A percentile compares a stretch with the other conserved stretches of the same genome.
Evolutionary conservation across 305 asterid genomes (phyloP).

Genomic region (Plantago coronopus): DNA sequence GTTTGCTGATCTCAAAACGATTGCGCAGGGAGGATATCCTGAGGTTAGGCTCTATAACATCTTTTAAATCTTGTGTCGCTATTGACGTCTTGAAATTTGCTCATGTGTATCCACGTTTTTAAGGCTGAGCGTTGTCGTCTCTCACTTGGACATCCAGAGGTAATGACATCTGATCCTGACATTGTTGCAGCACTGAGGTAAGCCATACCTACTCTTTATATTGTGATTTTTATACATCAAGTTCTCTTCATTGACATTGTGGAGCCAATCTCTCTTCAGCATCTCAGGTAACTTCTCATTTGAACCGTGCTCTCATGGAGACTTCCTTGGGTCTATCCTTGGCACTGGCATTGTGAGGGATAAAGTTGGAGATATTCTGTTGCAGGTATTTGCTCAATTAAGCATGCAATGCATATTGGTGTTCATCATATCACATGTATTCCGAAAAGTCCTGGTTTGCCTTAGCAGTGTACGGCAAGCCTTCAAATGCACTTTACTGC

Average conservation of each 20-base stretch:
- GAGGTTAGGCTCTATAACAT: constrained; percentile 49
- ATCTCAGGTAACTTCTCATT: constrained; percentile 82
- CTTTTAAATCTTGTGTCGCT: background rate
- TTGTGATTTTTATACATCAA: constrained; percentile 2
- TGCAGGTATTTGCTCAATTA: constrained; percentile 51
- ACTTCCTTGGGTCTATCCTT: constrained; percentile 90
- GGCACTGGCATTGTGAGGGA: constrained; percentile 86
- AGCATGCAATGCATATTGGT: constrained; percentile 8
- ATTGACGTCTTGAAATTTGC: background rate
- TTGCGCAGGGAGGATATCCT: constrained; percentile 90
- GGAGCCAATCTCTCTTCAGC: constrained; percentile 38
- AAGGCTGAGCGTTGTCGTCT: constrained; percentile 94
- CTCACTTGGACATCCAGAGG: constrained; percentile 78
- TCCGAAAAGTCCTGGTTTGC: background rate
- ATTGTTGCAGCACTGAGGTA: constrained; percentile 81
- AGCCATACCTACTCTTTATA: constrained; percentile 13
- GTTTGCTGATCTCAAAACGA: constrained; percentile 52
- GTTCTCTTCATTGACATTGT: constrained; percentile 1
- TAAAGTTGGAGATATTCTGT: constrained; percentile 75
- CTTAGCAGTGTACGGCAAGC: background rate
- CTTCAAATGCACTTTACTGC: background rate
- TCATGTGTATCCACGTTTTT: constrained; percentile 11
- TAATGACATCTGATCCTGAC: constrained; percentile 66
- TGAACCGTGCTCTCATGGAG: constrained; percentile 81
- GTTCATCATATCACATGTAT: constrained; percentile 3